A percentile compares a stretch with the other conserved stretches of the same genome.
Conservation (phyloP, 805 yeast genomes). For the Millerago galiae region DNA sequence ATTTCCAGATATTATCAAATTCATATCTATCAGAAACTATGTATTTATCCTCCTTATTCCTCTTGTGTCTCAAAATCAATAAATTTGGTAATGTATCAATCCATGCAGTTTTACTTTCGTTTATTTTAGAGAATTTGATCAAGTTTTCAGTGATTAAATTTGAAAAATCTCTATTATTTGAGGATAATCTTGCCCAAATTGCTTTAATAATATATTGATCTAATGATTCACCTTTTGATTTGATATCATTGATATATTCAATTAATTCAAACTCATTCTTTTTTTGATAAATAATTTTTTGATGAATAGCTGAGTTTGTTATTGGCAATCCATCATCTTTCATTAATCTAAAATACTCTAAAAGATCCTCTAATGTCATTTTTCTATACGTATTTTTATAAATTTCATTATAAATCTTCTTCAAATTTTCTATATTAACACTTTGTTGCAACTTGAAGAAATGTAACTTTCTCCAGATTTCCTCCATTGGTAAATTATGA, state of each 20-base stretch:
- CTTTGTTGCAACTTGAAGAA: constrained; percentile 1
- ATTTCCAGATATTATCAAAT: background rate
- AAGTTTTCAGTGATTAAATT: background rate
- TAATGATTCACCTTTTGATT: background rate
- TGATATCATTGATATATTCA: background rate
- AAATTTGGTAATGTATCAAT: constrained; percentile 4
- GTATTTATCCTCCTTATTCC: background rate
- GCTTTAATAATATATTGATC: constrained; percentile 6
- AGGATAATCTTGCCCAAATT: constrained; percentile 5
- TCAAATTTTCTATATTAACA: constrained; percentile 2
- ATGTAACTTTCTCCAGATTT: background rate
- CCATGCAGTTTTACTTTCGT: constrained; percentile 3
- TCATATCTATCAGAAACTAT: background rate
- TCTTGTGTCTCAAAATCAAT: background rate
- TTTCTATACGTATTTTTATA: constrained; percentile 6
- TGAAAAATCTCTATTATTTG: constrained; percentile 1
- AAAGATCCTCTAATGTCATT: constrained; percentile 9
- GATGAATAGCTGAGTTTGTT: constrained; percentile 1
- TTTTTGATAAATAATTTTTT: constrained; percentile 5
- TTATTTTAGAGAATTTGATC: background rate
- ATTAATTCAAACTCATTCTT: background rate
- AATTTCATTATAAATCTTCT: constrained; percentile 8
- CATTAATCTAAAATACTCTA: constrained; percentile 7
- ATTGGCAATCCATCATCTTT: constrained; percentile 6
- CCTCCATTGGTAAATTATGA: constrained; percentile 1